Percentiles rank a stretch among this genome's conserved stretches.
Conservation (phyloP, 1,284 basidiomycete species). For the Sparassis latifolia region DNA sequence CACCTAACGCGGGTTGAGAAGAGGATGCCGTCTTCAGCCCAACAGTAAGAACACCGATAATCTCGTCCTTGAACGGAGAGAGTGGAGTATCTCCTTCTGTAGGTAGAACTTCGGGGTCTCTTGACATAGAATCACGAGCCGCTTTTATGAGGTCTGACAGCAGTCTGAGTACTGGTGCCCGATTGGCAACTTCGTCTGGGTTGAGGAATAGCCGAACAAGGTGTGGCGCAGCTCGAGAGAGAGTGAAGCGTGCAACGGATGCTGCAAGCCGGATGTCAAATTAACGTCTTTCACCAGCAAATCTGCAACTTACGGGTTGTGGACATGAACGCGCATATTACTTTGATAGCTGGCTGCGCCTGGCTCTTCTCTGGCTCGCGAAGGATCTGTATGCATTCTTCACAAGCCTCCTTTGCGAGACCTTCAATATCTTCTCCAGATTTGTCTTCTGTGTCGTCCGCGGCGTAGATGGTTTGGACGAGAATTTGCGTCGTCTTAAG, state of each 20-base stretch:
- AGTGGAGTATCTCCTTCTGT: conserved; percentile 38
- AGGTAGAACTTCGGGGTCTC: conserved; percentile 16
- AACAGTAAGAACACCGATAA: conserved; percentile 60
- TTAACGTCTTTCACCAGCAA: background rate
- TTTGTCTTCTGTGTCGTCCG: conserved; percentile 22
- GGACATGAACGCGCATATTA: conserved; percentile 69
- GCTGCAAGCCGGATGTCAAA: conserved; percentile 36
- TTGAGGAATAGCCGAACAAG: conserved; percentile 72
- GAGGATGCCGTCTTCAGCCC: conserved; percentile 54
- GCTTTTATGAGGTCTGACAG: conserved; percentile 56
- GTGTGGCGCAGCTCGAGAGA: conserved; percentile 65
- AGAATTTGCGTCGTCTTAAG: conserved; percentile 67
- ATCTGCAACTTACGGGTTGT: conserved; percentile 59
- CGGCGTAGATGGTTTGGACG: conserved; percentile 64
- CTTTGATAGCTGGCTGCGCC: conserved; percentile 78
- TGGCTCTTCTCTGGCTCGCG: conserved; percentile 89
- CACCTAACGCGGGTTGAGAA: conserved; percentile 53
- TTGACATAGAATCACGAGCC: conserved; percentile 35
- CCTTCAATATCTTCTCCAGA: conserved; percentile 40
- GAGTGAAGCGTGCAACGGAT: conserved; percentile 60
- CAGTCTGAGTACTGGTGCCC: conserved; percentile 61
- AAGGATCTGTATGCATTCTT: conserved; percentile 75
- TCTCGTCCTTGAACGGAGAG: conserved; percentile 65
- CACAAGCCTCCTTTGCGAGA: conserved; percentile 68
- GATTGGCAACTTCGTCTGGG: conserved; percentile 71